Base-by-base conservation (phyloP, 768 basidiomycete species). In the Floccularia luteovirens region DNA sequence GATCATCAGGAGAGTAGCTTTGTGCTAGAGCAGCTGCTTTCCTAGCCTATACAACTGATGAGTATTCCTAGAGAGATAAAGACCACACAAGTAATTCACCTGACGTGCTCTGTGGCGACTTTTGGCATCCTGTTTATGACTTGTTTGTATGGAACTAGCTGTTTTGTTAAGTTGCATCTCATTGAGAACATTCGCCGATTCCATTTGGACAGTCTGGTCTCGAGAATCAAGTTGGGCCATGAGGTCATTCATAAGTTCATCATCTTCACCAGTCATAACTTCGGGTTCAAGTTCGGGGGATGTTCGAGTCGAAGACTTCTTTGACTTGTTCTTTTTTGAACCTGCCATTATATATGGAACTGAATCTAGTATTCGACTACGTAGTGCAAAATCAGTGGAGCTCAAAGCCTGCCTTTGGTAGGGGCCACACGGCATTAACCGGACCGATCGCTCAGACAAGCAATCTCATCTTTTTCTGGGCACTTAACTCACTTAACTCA, bases 241-340 rank as follows among this genome's bases (percentile, higher is more conserved):
- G 1, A 93, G 74, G 50, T 87, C 81, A 47, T 88, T 74, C 64
- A 90, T 67, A 34, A 90, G 67, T 32, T 77, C 73, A 41, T 82
- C 74, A 31, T 72, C 69, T n/a, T n/a, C n/a, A 14, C 47, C 48
- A 22, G 55, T 47, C 43, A 55, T 48, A 5, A 57, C 50, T 17
- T 8, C 14, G 27, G 59, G 47, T 32, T 54, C 51, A n/a, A 52
- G 38, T 20, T 59, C 47, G 12, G 67, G 52, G 33, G 62, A 19
- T 28, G 27, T 28, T 8, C 27, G 14, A 30, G 27, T 8, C 27
- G 27, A 30, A 17, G 50, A 43, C 55, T 78, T 75, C 61, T 75
- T 77, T 34, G 64, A 44, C 57, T 77, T 81, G 49, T 69, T 75
- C 55, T 63, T 69, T 57, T 79, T 87, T 42, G 70, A 66, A 35